A percentile compares a stretch with the other conserved stretches of the same genome.
Evolutionary conservation across 352 stramenopile species (phyloP).

Genomic region (Paralagenidium karlingii): DNA sequence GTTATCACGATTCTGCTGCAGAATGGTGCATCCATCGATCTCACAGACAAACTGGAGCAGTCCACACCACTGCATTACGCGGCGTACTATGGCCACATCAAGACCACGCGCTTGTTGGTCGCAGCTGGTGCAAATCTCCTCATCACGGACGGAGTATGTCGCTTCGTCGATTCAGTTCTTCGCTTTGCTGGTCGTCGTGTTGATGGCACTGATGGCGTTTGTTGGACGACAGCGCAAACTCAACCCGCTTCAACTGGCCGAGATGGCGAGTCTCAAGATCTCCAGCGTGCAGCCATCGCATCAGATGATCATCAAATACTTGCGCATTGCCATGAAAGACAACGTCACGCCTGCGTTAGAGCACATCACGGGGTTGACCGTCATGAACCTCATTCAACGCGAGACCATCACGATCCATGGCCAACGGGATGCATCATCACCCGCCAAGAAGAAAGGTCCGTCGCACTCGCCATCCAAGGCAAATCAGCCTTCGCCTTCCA

Average conservation of each 20-base stretch:
- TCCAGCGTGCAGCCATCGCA: constrained; percentile 67
- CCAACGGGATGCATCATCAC: no score
- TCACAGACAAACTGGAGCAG: constrained; percentile 35
- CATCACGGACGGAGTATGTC: constrained; percentile 26
- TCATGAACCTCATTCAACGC: constrained; percentile 46
- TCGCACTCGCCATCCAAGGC: no score
- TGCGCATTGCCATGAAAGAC: constrained; percentile 69
- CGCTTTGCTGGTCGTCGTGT: no score
- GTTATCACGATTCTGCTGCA: constrained; percentile 42
- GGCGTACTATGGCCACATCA: constrained; percentile 63
- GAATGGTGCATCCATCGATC: constrained; percentile 50
- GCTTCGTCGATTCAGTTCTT: no score
- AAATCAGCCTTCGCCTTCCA: no score
- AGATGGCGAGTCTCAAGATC: constrained; percentile 68
- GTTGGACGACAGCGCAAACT: constrained; percentile 50
- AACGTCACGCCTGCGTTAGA: constrained; percentile 59
- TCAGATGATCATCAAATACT: constrained; percentile 74
- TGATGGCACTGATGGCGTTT: neutral
- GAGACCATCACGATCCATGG: no score
- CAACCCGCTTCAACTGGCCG: constrained; percentile 52
- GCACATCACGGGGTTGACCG: constrained; percentile 57
- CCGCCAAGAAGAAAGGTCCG: no score
- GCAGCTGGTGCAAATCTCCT: constrained; percentile 35
- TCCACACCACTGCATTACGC: constrained; percentile 62
- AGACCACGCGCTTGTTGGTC: constrained; percentile 46